Conservation (phyloP, 2,329 filamentous ascomycete genomes). For the Hypocrella siamensis region DNA sequence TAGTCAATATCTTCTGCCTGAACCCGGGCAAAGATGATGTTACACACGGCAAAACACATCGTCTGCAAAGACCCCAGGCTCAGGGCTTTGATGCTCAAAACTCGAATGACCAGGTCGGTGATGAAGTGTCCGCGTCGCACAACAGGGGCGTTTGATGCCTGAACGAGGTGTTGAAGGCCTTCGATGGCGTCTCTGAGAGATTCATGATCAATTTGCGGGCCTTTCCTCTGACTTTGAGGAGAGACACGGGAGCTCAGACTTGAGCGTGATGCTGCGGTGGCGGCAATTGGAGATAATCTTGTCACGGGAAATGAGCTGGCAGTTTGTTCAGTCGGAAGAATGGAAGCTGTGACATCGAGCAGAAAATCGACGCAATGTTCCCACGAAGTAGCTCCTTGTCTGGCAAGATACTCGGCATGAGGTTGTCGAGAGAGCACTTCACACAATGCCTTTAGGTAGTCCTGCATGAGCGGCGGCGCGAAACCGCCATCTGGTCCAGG, state of each 20-base stretch:
- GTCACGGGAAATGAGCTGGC: slow-evolving; percentile 1
- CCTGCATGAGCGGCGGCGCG: slow-evolving; percentile 52
- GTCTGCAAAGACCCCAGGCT: slow-evolving; percentile 51
- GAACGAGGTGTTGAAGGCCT: slow-evolving; percentile 48
- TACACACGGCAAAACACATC: slow-evolving; percentile 60
- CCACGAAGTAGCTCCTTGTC: slow-evolving; percentile 46
- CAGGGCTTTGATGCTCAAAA: slow-evolving; percentile 43
- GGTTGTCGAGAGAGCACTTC: slow-evolving; percentile 55
- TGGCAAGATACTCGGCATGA: slow-evolving; percentile 65
- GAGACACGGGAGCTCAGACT: slow-evolving; percentile 13
- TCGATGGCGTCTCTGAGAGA: slow-evolving; percentile 30
- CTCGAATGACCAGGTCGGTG: slow-evolving; percentile 37
- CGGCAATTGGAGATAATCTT: slow-evolving; percentile 27
- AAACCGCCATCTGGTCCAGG: slow-evolving; percentile 43
- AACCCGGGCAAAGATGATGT: slow-evolving; percentile 48
- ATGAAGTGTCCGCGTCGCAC: slow-evolving; percentile 38
- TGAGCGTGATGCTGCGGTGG: slow-evolving; percentile 14
- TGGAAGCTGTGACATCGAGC: slow-evolving; percentile 39
- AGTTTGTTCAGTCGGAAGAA: slow-evolving; percentile 23
- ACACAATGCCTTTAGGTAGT: slow-evolving; percentile 65
- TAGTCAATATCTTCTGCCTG: slow-evolving; percentile 53
- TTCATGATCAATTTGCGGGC: slow-evolving; percentile 14
- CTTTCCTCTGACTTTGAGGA: slow-evolving; percentile 14
- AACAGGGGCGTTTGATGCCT: slow-evolving; percentile 53
- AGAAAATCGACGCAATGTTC: slow-evolving; percentile 55